Base-by-base conservation (phyloP, 2,329 filamentous ascomycete species). In the Penicillium sclerotigenum region DNA sequence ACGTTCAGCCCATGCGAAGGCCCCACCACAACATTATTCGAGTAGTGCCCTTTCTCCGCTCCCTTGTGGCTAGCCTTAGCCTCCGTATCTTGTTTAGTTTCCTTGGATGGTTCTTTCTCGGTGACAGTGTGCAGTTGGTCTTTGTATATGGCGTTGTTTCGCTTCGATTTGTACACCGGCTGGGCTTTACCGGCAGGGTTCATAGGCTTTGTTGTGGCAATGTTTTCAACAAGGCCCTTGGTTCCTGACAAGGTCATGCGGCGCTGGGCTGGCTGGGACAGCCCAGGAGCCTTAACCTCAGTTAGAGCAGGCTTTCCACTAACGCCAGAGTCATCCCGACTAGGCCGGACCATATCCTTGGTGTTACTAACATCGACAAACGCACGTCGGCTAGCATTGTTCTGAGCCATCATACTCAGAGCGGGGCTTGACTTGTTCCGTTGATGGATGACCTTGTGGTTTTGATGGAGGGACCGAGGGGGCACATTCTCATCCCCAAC, bases 311-410 rank as follows among this genome's bases (percentile, higher is more conserved):
- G 71, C 65, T 81, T 80, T 58, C 74, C 77, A 22, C 76, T 68
- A 54, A 83, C 68, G 50, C 76, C 77, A 36, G 78, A 78, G 65
- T 88, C 85, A 71, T 88, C 85, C 65, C 83, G 82, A 48, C 70
- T 73, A 4, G 68, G 64, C 18, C 72, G 70, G 31, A 71, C 57
- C 31, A 67, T 59, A 59, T 75, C 76, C 34, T 70, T 74, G 38
- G 79, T 86, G 68, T 92, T 93, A 79, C 89, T 94, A 59, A 94
- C 83, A 71, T 96, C 91, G 47, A 84, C 89, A 73, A 95, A 91
- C 13, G 86, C 86, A 63, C 91, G 86, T 78, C 92, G 94, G 53
- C 86, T 80, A 55, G 83, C 80, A 52, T 81, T 81, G 47, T 79
- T 80, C 59, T 81, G 77, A 58, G 81, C 71, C 57, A 83, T 68